phyloP scores from a whole-genome alignment of 768 basidiomycete species.

The Xanthoconium purpureum region DNA sequence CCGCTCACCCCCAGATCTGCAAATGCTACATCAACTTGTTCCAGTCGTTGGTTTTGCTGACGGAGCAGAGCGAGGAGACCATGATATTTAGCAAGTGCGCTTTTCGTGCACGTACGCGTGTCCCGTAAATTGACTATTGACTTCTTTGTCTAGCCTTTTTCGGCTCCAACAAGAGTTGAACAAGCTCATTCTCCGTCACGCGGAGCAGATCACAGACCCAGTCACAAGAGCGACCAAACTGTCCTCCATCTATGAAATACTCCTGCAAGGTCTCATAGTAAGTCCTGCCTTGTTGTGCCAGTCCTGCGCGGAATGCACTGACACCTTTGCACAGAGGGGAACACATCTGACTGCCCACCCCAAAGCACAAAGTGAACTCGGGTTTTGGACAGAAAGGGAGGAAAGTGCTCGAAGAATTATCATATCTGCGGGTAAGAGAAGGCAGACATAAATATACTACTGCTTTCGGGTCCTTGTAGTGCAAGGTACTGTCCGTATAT shows the following conservation, averaged over 20 bases:
- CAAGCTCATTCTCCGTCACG: slow-evolving; percentile 72
- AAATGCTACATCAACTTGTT: slow-evolving; percentile 78
- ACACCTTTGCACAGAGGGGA: slow-evolving; percentile 46
- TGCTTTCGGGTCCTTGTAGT: slow-evolving; percentile 7
- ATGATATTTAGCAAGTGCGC: slow-evolving; percentile 95
- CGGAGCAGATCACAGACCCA: slow-evolving; percentile 60
- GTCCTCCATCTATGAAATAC: slow-evolving; percentile 67
- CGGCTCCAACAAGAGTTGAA: slow-evolving; percentile 83
- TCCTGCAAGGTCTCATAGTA: slow-evolving; percentile 77
- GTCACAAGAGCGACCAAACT: slow-evolving; percentile 64
- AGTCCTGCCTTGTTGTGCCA: slow-evolving; percentile 27
- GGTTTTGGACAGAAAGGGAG: slow-evolving; percentile 83
- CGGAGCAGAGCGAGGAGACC: slow-evolving; percentile 82
- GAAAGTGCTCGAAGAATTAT: slow-evolving; percentile 71
- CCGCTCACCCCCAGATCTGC: slow-evolving; percentile 49
- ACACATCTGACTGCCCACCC: slow-evolving; percentile 73
- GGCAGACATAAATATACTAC: slow-evolving; percentile 23
- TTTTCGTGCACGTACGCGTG: neutral
- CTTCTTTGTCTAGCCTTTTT: slow-evolving; percentile 52
- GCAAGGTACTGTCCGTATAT: slow-evolving; percentile 17
- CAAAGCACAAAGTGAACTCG: slow-evolving; percentile 81
- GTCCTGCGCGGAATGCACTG: neutral
- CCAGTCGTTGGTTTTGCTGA: slow-evolving; percentile 76
- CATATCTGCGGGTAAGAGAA: slow-evolving; percentile 37
- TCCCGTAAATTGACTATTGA: neutral